phyloP scores from a whole-genome alignment of 140 eudicot species.

The Erigeron philadelphicus region DNA sequence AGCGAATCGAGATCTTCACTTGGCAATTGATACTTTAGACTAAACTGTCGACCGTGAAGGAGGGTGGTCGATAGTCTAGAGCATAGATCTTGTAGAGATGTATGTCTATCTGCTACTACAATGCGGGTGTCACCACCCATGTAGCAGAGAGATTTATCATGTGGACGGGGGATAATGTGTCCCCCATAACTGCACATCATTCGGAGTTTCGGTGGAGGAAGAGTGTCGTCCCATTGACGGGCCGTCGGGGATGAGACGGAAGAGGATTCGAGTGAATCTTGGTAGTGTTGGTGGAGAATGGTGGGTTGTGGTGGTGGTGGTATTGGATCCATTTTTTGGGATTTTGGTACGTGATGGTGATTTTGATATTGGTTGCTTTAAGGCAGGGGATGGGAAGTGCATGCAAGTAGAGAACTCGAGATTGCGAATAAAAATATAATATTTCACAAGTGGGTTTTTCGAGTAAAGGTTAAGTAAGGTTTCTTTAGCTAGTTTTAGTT shows the following conservation, averaged over 20 bases:
- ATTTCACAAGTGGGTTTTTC: slow-evolving; percentile 19
- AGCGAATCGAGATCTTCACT: slow-evolving; percentile 86
- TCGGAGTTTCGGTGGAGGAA: slow-evolving; percentile 64
- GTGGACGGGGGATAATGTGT: slow-evolving; percentile 85
- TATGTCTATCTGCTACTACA: slow-evolving; percentile 59
- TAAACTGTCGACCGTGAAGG: slow-evolving; percentile 56
- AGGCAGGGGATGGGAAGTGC: neutral
- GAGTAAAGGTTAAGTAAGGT: slow-evolving; percentile 28
- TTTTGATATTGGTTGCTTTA: slow-evolving; percentile 15
- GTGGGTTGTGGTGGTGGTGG: slow-evolving; percentile 11
- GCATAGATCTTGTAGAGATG: slow-evolving; percentile 52
- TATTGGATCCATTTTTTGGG: slow-evolving; percentile 42
- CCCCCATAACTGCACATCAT: slow-evolving; percentile 96
- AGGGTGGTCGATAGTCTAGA: slow-evolving; percentile 58
- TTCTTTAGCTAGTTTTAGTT: neutral
- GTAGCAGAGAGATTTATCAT: slow-evolving; percentile 73
- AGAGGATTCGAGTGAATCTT: slow-evolving; percentile 40
- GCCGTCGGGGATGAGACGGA: slow-evolving; percentile 43
- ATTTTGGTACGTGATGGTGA: neutral
- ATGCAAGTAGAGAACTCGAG: slow-evolving; percentile 23
- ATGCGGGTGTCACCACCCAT: slow-evolving; percentile 87
- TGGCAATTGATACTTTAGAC: slow-evolving; percentile 79
- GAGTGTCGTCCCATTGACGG: slow-evolving; percentile 54
- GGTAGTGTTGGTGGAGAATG: slow-evolving; percentile 22
- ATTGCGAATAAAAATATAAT: slow-evolving; percentile 15